Conservation (phyloP, 352 stramenopile species). For the Phytophthora hybrid region DNA sequence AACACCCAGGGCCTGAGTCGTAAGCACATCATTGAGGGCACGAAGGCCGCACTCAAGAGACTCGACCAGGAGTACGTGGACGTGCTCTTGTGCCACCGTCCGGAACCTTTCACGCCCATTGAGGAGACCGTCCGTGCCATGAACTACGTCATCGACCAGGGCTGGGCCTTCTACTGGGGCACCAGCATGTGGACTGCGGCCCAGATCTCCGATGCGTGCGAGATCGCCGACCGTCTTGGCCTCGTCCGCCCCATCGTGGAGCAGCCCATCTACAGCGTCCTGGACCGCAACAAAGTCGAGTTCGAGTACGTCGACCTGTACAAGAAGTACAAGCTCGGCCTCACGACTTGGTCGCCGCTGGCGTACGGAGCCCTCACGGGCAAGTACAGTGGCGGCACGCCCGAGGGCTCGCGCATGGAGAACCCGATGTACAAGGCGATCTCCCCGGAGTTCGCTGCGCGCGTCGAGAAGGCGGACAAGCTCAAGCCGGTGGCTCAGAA, state of each 20-base stretch:
- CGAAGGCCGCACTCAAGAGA: conserved; percentile 50
- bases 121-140: too few relatives aligned
- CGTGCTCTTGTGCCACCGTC: conserved; percentile 49
- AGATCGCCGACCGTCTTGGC: conserved; percentile 49
- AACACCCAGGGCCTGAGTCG: conserved; percentile 26
- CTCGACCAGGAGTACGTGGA: conserved; percentile 59
- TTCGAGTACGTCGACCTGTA: conserved; percentile 41
- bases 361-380: conserved; percentile 63
- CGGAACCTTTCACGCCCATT: conserved; percentile 41
- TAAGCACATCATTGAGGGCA: conserved; percentile 48
- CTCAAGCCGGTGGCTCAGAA: conserved; percentile 51
- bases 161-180: too few relatives aligned
- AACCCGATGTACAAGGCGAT: conserved; percentile 46
- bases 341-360: too few relatives aligned
- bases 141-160: conserved; percentile 45
- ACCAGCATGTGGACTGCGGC: conserved; percentile 50
- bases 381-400: conserved; percentile 72
- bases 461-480: conserved; percentile 39
- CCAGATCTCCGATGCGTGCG: conserved; percentile 55
- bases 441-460: conserved; percentile 27
- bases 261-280: conserved; percentile 62
- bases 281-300: conserved; percentile 47
- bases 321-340: conserved; percentile 52
- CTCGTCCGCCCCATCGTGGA: conserved; percentile 49
- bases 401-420: conserved; percentile 55